These are phyloP conservation scores for Neopestalotiopsis sp. DNA, from an alignment of 2,329 filamentous ascomycete species.

Conservation along the genomic window DNA sequence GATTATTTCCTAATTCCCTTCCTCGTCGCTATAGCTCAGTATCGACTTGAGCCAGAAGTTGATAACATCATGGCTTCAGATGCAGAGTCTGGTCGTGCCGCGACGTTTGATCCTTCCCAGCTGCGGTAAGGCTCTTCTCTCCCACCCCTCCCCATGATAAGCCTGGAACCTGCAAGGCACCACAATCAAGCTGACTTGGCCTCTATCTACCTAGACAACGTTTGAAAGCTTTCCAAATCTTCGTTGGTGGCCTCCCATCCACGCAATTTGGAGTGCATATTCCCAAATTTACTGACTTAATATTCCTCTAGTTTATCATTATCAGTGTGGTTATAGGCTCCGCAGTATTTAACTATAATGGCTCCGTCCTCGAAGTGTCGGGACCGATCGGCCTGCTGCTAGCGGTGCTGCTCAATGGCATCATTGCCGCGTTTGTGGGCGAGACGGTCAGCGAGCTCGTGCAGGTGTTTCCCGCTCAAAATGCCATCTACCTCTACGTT, in stretches of 20 bases:
- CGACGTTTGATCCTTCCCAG: background rate
- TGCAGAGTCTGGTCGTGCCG: background rate
- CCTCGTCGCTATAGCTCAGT: too few relatives aligned
- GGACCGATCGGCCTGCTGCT: slow-evolving; percentile 25
- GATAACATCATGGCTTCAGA: background rate
- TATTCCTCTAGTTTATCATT: too few relatives aligned
- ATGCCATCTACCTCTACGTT: slow-evolving; percentile 28
- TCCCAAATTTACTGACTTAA: too few relatives aligned
- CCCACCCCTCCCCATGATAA: slow-evolving; percentile 23
- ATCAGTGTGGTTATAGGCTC: background rate
- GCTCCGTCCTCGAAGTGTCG: slow-evolving; percentile 22
- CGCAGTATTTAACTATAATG: slow-evolving; percentile 25
- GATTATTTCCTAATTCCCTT: too few relatives aligned
- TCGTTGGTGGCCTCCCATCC: too few relatives aligned
- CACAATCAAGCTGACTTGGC: too few relatives aligned
- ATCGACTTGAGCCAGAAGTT: background rate
- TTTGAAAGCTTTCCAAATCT: too few relatives aligned
- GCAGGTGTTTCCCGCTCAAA: slow-evolving; percentile 26
- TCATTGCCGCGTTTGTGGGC: slow-evolving; percentile 24
- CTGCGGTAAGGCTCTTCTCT: slow-evolving; percentile 19
- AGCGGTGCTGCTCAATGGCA: slow-evolving; percentile 22
- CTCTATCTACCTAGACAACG: too few relatives aligned
- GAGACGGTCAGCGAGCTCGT: slow-evolving; percentile 27
- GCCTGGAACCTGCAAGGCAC: too few relatives aligned
- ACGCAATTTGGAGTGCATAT: too few relatives aligned